Evolutionary conservation across 768 basidiomycete species (phyloP), one percentile per base, ranked within the genome.

Genomic region (Pisolithus albus): DNA sequence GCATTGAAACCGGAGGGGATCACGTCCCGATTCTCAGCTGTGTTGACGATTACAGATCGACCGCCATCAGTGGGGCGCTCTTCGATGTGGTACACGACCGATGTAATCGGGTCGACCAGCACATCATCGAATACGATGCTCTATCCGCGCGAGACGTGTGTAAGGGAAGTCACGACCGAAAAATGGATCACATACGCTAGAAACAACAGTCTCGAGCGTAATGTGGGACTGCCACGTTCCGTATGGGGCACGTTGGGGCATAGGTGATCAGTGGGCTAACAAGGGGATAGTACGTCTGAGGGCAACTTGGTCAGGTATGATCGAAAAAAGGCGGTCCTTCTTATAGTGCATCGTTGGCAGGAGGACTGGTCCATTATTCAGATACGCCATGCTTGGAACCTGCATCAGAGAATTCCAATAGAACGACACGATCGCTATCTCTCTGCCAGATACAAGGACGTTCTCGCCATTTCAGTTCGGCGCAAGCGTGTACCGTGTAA

Each of bases 151-250:
- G 61, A 24, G 70, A 73, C 10, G 80, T 83, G 36, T 83, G 36
- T 23, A 38, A 38, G 19, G 24, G 34, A 4, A 34, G 34, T 15
- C 3, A 34, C 34, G 11, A 34, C 11, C 4, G 34, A 34, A 11
- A 13, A 13, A 15, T 18, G 30, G 8, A 9, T 2, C n/a, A 51
- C 68, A 58, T 30, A 73, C 73, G 38, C 69, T 69, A 61, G 73
- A 66, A 4, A 75, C 73, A 51, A 82, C 72, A 19, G 70, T 64
- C 37, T 80, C 75, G 13, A 77, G 67, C 1, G 73, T 73, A 51
- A 84, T 74, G 2, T 81, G 79, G 9, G 80, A 80, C 2, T 65
- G 61, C 81, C 82, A 85, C 7, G 75, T 75, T 10, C 81, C 83
- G 57, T 73, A 84, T 0, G 81, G 76, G 5, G 79, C 77, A 34